Conservation (phyloP, 768 basidiomycete genomes). For the Mycena galericulata region DNA sequence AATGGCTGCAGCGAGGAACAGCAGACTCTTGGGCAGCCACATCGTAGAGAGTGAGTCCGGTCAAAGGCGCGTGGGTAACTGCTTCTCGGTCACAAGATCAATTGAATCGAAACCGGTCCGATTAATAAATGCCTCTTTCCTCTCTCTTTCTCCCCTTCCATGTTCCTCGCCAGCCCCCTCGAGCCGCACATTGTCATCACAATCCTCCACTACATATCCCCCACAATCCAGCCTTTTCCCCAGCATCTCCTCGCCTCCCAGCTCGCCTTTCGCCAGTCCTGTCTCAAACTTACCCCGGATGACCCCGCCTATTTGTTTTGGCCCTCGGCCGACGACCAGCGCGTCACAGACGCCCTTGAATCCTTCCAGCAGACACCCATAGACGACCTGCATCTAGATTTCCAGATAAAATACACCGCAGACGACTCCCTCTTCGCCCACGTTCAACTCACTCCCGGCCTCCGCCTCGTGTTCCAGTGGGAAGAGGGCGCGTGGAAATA, state of each 20-base stretch:
- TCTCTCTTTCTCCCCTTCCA: background rate
- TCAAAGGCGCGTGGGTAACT: background rate
- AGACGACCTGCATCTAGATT: conserved; percentile 29
- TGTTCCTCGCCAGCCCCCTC: conserved; percentile 33
- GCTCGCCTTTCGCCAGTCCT: conserved; percentile 73
- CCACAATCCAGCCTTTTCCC: conserved; percentile 66
- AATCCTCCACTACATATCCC: conserved; percentile 69
- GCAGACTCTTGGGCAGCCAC: background rate
- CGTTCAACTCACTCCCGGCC: conserved; percentile 58
- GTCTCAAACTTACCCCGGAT: conserved; percentile 66
- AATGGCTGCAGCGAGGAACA: conserved; percentile 18
- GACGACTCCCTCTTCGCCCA: conserved; percentile 71
- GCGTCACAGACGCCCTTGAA: conserved; percentile 59
- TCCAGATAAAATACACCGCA: conserved; percentile 38
- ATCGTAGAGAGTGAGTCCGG: conserved; percentile 13
- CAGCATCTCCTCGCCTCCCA: conserved; percentile 69
- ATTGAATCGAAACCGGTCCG: too few relatives aligned
- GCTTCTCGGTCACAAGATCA: background rate
- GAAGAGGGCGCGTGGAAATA: conserved; percentile 73
- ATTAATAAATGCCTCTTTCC: background rate
- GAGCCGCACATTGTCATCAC: conserved; percentile 55
- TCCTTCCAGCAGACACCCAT: conserved; percentile 39
- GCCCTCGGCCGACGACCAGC: conserved; percentile 59
- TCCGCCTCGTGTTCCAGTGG: conserved; percentile 80
- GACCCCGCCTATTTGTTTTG: conserved; percentile 74